Evolutionary conservation across 805 yeast genomes (phyloP).

Genomic region (Metschnikowia kofuensis): DNA sequence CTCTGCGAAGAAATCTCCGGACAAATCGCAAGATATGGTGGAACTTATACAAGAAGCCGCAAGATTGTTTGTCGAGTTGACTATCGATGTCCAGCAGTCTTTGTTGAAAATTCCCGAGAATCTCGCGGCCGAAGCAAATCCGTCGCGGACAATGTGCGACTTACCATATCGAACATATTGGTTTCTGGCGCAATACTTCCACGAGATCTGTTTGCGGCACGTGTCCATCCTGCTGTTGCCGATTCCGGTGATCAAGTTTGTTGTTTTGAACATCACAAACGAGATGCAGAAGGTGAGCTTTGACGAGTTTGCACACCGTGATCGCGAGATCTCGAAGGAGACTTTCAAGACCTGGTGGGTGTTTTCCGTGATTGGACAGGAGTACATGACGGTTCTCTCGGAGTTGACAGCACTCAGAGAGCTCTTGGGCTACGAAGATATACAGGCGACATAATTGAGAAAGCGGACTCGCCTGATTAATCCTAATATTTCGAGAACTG

Average conservation of each 20-base stretch:
- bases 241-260: neutral
- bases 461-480: too few relatives aligned
- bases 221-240: neutral
- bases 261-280: neutral
- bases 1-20: neutral
- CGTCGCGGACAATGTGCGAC: neutral
- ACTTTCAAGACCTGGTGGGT: constrained; percentile 6
- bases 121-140: neutral
- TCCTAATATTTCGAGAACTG: too few relatives aligned
- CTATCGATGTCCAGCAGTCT: neutral
- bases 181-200: neutral
- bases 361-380: constrained; percentile 3
- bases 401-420: constrained; percentile 1
- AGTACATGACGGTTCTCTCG: constrained; percentile 1
- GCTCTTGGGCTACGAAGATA: neutral
- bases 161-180: neutral
- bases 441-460: neutral
- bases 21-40: neutral
- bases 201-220: neutral
- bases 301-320: constrained; percentile 3
- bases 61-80: neutral
- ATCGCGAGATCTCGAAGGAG: neutral
- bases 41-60: neutral
- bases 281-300: constrained; percentile 5
- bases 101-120: neutral